Evolutionary conservation across 225 moss, liverwort and hornwort species (phyloP).

Genomic region (Polytrichum commune): DNA sequence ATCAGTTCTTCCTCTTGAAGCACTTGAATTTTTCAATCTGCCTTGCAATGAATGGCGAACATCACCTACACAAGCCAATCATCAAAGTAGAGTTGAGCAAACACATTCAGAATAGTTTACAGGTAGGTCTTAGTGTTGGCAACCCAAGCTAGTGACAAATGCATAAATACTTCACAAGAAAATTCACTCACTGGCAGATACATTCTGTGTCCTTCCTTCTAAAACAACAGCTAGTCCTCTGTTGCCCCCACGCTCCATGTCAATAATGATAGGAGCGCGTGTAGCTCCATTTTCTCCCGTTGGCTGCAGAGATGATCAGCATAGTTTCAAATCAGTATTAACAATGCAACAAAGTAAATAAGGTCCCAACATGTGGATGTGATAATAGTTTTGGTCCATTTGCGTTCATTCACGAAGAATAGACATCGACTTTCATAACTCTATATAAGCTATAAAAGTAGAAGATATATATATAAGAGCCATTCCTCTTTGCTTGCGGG

Average conservation of each 20-base stretch:
- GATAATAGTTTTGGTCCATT: too few relatives aligned
- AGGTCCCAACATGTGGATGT: neutral
- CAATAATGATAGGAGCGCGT: constrained; percentile 85
- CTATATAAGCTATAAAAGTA: neutral
- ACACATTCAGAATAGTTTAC: neutral
- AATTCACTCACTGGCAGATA: constrained; percentile 77
- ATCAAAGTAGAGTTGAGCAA: neutral
- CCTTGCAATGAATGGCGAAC: constrained; percentile 90
- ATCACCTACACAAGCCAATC: constrained; percentile 53
- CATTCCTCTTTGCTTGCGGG: too few relatives aligned
- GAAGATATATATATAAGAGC: neutral
- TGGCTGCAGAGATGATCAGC: constrained; percentile 41
- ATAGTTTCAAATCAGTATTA: neutral
- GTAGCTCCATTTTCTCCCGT: constrained; percentile 98
- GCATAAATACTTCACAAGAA: neutral
- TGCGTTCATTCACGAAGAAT: too few relatives aligned
- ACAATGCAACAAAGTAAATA: neutral
- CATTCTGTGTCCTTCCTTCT: constrained; percentile 64
- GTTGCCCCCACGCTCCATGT: constrained; percentile 69
- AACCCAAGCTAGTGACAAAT: neutral
- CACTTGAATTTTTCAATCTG: constrained; percentile 60
- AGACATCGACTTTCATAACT: too few relatives aligned
- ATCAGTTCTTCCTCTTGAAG: constrained; percentile 54
- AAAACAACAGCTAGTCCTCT: constrained; percentile 74
- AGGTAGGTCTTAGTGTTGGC: neutral